Conservation (phyloP, 2,329 filamentous ascomycete species). For the Aspergillus bombycis region DNA sequence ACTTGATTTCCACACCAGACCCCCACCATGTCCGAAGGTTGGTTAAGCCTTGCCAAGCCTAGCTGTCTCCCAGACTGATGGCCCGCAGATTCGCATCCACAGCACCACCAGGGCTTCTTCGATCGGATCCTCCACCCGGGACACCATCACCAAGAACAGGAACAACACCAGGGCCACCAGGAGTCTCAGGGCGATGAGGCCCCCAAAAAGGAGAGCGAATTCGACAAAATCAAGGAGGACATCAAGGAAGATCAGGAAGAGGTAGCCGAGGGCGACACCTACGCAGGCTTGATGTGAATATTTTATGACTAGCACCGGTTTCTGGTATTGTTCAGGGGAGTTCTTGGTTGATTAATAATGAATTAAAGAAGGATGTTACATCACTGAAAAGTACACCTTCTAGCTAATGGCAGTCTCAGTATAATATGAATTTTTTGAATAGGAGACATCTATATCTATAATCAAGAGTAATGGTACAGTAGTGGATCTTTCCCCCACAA, state of each 20-base stretch:
- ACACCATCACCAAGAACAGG: neutral
- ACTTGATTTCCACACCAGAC: neutral
- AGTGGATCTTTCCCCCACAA: neutral
- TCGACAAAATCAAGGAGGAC: neutral
- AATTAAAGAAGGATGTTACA: neutral
- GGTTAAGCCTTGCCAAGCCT: neutral
- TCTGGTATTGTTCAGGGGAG: neutral
- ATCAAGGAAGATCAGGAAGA: neutral
- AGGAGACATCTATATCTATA: neutral
- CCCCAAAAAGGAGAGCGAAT: neutral
- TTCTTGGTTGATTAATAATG: too few species aligned
- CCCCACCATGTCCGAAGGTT: neutral
- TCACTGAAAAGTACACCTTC: neutral
- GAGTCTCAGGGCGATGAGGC: neutral
- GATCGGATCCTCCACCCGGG: neutral
- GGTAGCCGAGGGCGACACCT: neutral
- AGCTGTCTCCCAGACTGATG: neutral
- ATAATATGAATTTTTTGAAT: neutral
- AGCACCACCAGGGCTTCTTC: neutral
- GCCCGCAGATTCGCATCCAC: slow-evolving; percentile 1
- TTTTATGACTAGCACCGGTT: neutral
- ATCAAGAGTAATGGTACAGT: neutral
- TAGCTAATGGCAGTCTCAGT: neutral
- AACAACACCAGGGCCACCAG: neutral
- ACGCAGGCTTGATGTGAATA: neutral